Base-by-base conservation (phyloP, 108 stramenopile genomes). In the Mediolabrus comicus region DNA sequence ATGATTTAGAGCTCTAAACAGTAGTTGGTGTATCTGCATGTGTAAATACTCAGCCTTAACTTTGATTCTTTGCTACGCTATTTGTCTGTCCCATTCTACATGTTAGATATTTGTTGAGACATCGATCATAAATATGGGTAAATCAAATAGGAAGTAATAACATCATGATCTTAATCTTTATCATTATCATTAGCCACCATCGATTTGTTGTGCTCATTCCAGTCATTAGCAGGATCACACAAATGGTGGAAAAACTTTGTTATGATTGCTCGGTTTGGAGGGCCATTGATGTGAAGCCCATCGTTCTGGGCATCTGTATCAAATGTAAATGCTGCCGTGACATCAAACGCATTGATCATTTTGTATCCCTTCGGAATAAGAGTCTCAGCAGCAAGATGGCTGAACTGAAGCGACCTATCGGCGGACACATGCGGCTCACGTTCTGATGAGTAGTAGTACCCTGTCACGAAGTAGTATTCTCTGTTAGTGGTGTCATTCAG, bases 201-300 rank as follows among this genome's bases (percentile, higher is more conserved):
- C n/a, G n/a, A n/a, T n/a, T n/a, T n/a, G n/a, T n/a, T n/a, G n/a
- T n/a, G n/a, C n/a, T n/a, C n/a, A n/a, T n/a, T n/a, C n/a, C n/a
- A n/a, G n/a, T n/a, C n/a, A n/a, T n/a, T n/a, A n/a, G n/a, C n/a
- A n/a, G n/a, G n/a, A n/a, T n/a, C n/a, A 62, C 82, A 83, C 32
- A 83, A 38, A 55, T 83, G 72, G 34, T 83, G 82, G 53, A 83
- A 75, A 29, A 77, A 58, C 53, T 83, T 83, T 14, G 78, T 83
- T n/a, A 83, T 24, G 26, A 80, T 49, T 26, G 69, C 52, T 46
- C 69, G 70, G 11, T 75, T 65, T 17, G 82, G 78, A 3, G 77
- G 77, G 0, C 82, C 82, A 22, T 35, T 62, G 14, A 79, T 64
- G 41, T 83, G 74, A 34, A 79, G n/a, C 4, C 78, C 78, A 53